A percentile compares a stretch with the other conserved stretches of the same genome.
Evolutionary conservation across 2,329 filamentous ascomycete genomes (phyloP).

Genomic region (Curvularia eragrostidis): DNA sequence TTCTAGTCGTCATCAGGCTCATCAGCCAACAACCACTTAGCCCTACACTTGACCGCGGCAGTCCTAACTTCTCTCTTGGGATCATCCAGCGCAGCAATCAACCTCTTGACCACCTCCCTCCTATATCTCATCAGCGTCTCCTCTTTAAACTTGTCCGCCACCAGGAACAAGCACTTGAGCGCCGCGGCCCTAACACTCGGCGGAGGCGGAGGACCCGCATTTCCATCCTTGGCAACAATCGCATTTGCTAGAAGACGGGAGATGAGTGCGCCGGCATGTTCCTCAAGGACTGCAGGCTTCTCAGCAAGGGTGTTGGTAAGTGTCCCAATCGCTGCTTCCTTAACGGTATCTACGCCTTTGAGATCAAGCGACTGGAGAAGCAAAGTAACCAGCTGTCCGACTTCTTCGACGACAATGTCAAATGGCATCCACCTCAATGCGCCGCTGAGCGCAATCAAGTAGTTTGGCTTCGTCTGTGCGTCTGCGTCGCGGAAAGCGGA

Average conservation of each 20-base stretch:
- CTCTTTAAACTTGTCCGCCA: conserved; percentile 56
- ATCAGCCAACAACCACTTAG: conserved; percentile 66
- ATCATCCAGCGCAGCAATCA: conserved; percentile 66
- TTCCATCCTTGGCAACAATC: conserved; percentile 25
- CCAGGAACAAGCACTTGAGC: conserved; percentile 56
- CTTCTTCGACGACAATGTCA: conserved; percentile 64
- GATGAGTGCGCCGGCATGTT: conserved; percentile 65
- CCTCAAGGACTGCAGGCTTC: conserved; percentile 60
- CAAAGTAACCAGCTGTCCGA: conserved; percentile 64
- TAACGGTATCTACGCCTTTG: conserved; percentile 59
- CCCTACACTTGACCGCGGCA: conserved; percentile 67
- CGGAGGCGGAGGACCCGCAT: conserved; percentile 27
- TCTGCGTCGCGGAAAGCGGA: conserved; percentile 58
- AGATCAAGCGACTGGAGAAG: conserved; percentile 70
- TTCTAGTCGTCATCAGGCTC: conserved; percentile 60
- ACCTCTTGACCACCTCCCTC: conserved; percentile 62
- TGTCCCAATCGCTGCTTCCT: conserved; percentile 66
- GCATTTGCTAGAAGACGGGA: conserved; percentile 60
- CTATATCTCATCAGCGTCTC: conserved; percentile 64
- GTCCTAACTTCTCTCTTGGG: conserved; percentile 67
- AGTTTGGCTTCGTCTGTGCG: conserved; percentile 61
- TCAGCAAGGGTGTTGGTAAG: conserved; percentile 65
- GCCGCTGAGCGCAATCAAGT: conserved; percentile 68
- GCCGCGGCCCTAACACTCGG: conserved; percentile 57
- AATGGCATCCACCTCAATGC: conserved; percentile 67